Evolutionary conservation across 192 early-diverging fungal genomes (phyloP), one percentile per base, ranked within the genome.

Genomic region (Rhizophlyctis rosea): DNA sequence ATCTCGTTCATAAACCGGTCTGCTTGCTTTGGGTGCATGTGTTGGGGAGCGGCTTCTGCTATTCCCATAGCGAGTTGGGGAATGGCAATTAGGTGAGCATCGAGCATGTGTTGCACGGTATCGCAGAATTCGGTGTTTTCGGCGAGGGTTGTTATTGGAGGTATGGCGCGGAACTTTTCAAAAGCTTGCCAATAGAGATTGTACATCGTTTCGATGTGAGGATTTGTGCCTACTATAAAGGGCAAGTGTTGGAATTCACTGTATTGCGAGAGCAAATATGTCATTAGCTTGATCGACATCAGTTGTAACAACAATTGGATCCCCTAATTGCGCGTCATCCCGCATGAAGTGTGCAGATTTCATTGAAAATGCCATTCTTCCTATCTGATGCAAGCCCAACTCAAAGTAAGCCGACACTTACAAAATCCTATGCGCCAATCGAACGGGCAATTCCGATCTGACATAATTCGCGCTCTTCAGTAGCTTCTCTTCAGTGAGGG

Each of bases 141-240:
- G 47, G 92, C 87, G 35, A 92, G 69, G 2, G 86, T 88, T 62
- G 82, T 80, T 32, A 98, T 91, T 3, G 65, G 62, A 9, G 87
- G 81, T 23, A 91, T 73, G 57, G 83, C 77, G 50, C 87, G 79
- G 62, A 95, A 82, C 58, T 72, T 73, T 50, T 95, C 92, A 69
- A 98, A 96, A 0, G 93, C 93, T n/a, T 83, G 78, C 95, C 93
- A 96, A 71, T 96, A 98, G 48, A 95, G 75, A 50, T 85, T 80
- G 63, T 98, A 96, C 23, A 94, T 86, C 21, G 66, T 74, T 68
- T 88, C 82, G 57, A 96, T 85, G 63, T 96, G 91, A 3, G 93
- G 91, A 65, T 96, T 96, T 18, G 90, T 92, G 5, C 94, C 95
- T 0, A 93, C 90, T 31, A 94, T 89, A 59, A 92, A 98, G 2